phyloP scores from a whole-genome alignment of 2,329 filamentous ascomycete species.

The Clarireedia hainanense region DNA sequence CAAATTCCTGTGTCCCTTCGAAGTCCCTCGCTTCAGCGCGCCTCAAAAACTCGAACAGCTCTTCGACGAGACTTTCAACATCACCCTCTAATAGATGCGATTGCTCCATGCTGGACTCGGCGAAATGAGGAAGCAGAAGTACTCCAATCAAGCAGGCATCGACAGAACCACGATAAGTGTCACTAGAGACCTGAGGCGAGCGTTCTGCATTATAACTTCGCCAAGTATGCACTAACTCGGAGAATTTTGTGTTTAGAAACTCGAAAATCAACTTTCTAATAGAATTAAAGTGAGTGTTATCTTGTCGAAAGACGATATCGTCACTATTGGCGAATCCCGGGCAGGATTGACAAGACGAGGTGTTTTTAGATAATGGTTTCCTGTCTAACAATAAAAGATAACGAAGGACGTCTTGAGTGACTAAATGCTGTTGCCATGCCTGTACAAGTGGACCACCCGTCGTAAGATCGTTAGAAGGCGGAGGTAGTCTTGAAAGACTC shows the following conservation, averaged over 20 bases:
- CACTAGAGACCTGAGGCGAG: constrained; percentile 20
- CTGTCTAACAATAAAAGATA: constrained; percentile 48
- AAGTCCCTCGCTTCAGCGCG: constrained; percentile 13
- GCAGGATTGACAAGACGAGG: constrained; percentile 17
- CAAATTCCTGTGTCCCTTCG: constrained; percentile 12
- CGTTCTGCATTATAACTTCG: constrained; percentile 17
- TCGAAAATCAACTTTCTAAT: constrained; percentile 27
- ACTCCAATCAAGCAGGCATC: constrained; percentile 22
- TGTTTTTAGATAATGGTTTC: background rate
- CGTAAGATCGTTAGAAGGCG: constrained; percentile 4
- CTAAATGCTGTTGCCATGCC: constrained; percentile 25
- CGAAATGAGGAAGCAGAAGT: constrained; percentile 22
- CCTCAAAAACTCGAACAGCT: constrained; percentile 18
- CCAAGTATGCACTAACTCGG: constrained; percentile 23
- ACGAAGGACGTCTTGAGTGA: constrained; percentile 38
- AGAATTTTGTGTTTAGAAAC: constrained; percentile 24
- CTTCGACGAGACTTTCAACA: constrained; percentile 13
- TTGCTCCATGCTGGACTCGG: constrained; percentile 13
- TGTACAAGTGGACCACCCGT: constrained; percentile 26
- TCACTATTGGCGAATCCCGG: constrained; percentile 12
- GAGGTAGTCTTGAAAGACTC: constrained; percentile 35
- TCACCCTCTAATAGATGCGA: constrained; percentile 14
- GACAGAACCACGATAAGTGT: constrained; percentile 24
- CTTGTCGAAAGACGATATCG: constrained; percentile 13
- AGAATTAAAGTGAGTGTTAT: constrained; percentile 23